These are phyloP conservation scores for Trichoderma harzianum DNA, from an alignment of 2,329 filamentous ascomycete species.

Conservation along the genomic window DNA sequence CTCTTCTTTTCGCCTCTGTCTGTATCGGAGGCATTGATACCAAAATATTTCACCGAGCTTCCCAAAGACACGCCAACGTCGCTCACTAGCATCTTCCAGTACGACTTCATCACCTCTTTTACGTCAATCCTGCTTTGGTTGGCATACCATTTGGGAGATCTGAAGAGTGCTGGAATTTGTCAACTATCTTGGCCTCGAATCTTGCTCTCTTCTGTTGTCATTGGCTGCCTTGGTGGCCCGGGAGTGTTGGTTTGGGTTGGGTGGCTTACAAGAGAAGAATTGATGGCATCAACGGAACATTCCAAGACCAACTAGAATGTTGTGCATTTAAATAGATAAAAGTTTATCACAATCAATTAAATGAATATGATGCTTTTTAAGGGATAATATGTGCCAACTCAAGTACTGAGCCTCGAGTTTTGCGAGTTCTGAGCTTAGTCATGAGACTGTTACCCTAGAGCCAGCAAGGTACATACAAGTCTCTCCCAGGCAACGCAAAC, in stretches of 20 bases:
- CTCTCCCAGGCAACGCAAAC: not conserved
- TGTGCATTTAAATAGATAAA: not conserved
- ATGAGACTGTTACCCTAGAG: slow-evolving; percentile 8
- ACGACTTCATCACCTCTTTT: slow-evolving; percentile 27
- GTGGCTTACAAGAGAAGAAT: slow-evolving; percentile 13
- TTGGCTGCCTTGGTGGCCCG: slow-evolving; percentile 2
- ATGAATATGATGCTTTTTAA: not conserved
- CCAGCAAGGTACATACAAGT: not conserved
- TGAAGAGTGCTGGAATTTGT: slow-evolving; percentile 22
- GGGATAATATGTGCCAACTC: not conserved
- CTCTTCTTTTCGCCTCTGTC: slow-evolving; percentile 4
- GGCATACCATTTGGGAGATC: slow-evolving; percentile 24
- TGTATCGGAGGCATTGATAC: slow-evolving; percentile 24
- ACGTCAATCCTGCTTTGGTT: slow-evolving; percentile 25
- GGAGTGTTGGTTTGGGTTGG: slow-evolving; percentile 2
- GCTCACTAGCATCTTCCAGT: slow-evolving; percentile 27
- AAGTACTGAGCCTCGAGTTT: not conserved
- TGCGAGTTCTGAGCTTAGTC: not conserved
- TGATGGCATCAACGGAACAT: slow-evolving; percentile 1
- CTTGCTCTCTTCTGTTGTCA: not conserved
- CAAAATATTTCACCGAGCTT: slow-evolving; percentile 23
- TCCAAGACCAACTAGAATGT: not conserved
- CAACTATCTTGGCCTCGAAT: slow-evolving; percentile 12
- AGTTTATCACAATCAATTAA: not conserved
- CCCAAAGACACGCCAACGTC: slow-evolving; percentile 20